Base-by-base conservation (phyloP, 305 asterid genomes). In the Fraxinus dipetala region DNA sequence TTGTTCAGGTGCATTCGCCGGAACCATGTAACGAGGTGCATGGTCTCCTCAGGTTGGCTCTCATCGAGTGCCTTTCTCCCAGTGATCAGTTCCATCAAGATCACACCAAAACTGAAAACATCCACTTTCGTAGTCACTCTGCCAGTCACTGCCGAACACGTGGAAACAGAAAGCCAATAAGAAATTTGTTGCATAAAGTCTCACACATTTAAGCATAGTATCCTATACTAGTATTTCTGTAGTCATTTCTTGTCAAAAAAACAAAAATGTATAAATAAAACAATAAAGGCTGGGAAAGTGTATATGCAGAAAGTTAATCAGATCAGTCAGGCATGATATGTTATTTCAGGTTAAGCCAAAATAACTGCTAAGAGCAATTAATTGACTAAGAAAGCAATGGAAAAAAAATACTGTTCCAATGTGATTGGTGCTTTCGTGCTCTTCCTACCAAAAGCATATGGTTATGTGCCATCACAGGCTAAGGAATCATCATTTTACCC, bases 21-120 rank as follows among this genome's bases (percentile, higher is more conserved):
- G 91, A 95, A 95, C 99, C 99, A 95, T 72, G 99, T 92, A 1
- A 95, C 98, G 0, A 95, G 96, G 90, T 94, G 99, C 96, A 94
- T 88, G 85, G 95, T 94, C 86, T 95, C 99, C 86, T 95, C 99
- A 0, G 98, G 96, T 35, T 95, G 98, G 87, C 92, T 91, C 87
- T 95, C 98, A 70, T 95, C 99, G 0, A 95, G 92, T 10, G 98
- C 98, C 81, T 90, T 94, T 81, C 98, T 74, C 48, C 98, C 99
- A 0, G 97, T 94, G 87, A 95, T 92, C 48, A 95, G 90, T 83
- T 95, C 99, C 99, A 95, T 95, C 78, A 95, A 80, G 89, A 95
- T 95, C 79, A 95, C 99, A 10, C 99, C 99, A 22, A 95, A 95
- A 72, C 99, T 95, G 93, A 87, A 95, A 4, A 95, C 97, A 16